Evolutionary conservation across 108 stramenopile genomes (phyloP), one percentile per base, ranked within the genome.

Genomic region (Bacterosira constricta): DNA sequence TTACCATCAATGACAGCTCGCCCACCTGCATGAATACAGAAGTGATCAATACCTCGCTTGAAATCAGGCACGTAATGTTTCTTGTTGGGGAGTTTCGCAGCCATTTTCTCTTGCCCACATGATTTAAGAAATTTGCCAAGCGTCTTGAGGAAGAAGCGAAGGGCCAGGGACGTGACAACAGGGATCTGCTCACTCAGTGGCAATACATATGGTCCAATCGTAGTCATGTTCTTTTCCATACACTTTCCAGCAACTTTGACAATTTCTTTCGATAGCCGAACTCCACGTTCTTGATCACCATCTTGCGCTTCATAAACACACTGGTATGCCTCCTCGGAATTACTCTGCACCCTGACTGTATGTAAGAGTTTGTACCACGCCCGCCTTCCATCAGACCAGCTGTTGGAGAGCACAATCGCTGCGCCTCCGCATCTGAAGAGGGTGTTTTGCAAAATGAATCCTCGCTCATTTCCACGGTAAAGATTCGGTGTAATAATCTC

Each of bases 371-470:
- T 99, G 92, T 97, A 99, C 91, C 94, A 97, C 7, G 98, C 97
- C 34, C 96, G 85, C 18, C 89, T 83, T 23, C 94, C 98, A 71
- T 97, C 98, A 38, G 73, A 82, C 95, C 96, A 93, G 70, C 85
- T 91, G 84, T 98, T 99, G 27, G 89, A 87, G 10, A 99, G 88
- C 6, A 99, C 83, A 57, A 98, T 94, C 36, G 98, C 98, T 7
- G 98, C 98, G 42, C 98, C 98, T 39, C 98, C 98, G 73, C 96
- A 97, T 30, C 98, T 94, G 86, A 99, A 99, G 36, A 99, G 80
- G 39, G 96, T 98, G 73, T 99, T 99, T 76, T 99, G 98, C 61
- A 99, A 79, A 37, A 99, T 84, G 68, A 97, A 97, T 32, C 86
- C 90, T 3, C 97, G 88, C 49, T 98, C 96, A 60, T 97, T 98